A percentile compares a stretch with the other conserved stretches of the same genome.
phyloP scores from a whole-genome alignment of 192 early-diverging fungal species.

The Backusella liffmaniae region DNA sequence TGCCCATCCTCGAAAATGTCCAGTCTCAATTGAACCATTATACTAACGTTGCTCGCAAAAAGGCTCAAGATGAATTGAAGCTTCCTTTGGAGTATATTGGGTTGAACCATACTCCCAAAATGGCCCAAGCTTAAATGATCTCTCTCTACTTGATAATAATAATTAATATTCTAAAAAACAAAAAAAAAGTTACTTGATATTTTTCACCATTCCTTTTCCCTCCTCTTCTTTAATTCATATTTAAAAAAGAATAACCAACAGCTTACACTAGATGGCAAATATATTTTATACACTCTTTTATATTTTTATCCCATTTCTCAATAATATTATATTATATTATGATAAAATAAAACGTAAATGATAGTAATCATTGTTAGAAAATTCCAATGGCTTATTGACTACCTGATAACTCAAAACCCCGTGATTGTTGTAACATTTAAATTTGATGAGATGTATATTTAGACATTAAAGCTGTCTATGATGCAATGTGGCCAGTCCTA shows the following conservation, averaged over 20 bases:
- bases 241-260: not conserved
- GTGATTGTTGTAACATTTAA: no score
- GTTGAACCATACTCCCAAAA: conserved; percentile 15
- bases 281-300: conserved; percentile 1
- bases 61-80: conserved; percentile 28
- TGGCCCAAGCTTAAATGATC: conserved; percentile 3
- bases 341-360: not conserved
- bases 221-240: not conserved
- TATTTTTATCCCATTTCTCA: not conserved
- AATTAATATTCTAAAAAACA: not conserved
- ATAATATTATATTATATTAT: not conserved
- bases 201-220: not conserved
- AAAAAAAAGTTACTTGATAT: not conserved
- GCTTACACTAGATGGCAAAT: not conserved
- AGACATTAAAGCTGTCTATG: not conserved
- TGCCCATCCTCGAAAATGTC: conserved; percentile 46
- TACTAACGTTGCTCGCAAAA: conserved; percentile 24
- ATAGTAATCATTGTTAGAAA: not conserved
- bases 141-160: not conserved
- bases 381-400: not conserved
- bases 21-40: conserved; percentile 36
- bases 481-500: not conserved
- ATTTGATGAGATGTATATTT: no score
- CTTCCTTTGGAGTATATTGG: conserved; percentile 30
- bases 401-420: no score